Evolutionary conservation across 352 stramenopile genomes (phyloP), one percentile per base, ranked within the genome.

Genomic region (Phytophthora pini): DNA sequence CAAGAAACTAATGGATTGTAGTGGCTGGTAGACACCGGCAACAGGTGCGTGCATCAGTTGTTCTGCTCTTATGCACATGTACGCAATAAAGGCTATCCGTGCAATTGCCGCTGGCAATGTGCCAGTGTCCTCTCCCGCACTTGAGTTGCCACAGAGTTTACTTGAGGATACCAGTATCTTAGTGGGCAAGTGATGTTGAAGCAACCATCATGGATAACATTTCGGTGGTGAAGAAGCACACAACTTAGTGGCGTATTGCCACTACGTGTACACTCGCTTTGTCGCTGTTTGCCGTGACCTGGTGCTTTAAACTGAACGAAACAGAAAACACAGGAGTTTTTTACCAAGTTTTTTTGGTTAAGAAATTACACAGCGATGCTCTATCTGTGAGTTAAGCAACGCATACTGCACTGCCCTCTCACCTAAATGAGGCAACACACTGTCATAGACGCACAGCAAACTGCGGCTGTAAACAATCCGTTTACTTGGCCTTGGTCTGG

Each of bases 401-500:
- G 36, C 12, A n/a, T n/a, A 41, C 4, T 22, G 9, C n/a, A 40
- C 20, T 24, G 9, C 8, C 11, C 17, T 22, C 12, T n/a, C 38
- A 6, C 17, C 29, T 1, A 29, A 7, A 3, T 12, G 57, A 62
- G 51, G 34, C 59, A 56, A 50, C 38, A 34, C 39, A 44, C 51
- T 68, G 51, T 45, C 56, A 41, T 2, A 20, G 41, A 46, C 39
- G 20, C 44, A 27, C 15, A 44, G 36, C 3, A 15, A 38, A 40
- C 29, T 10, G 5, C 6, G 9, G 29, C 29, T 8, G 1, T 10
- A 10, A 12, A 13, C 31, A 13, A 11, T 17, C 5, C 40, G 27
- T 40, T 69, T 87, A 87, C 70, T 94, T 76, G 44, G 84, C 82
- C 74, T 98, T 98, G 62, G 94, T 99, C 83, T 99, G 96, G 77